These are phyloP conservation scores for Acephala macrosclerotiorum DNA, from an alignment of 2,329 filamentous ascomycete genomes.

Conservation along the genomic window DNA sequence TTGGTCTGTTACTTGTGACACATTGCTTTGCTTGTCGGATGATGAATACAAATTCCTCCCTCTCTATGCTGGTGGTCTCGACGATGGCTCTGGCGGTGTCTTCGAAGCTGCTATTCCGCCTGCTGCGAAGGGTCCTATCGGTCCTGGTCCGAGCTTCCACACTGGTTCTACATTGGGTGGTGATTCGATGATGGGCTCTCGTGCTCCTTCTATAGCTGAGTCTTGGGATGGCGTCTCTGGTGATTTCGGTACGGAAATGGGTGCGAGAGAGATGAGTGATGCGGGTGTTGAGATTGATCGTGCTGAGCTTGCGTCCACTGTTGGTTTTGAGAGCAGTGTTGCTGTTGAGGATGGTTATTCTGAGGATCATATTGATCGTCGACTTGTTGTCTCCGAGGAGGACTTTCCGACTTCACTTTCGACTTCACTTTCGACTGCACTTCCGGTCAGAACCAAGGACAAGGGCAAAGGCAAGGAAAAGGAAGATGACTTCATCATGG, in stretches of 20 bases:
- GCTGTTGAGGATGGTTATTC: conserved; percentile 31
- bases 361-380: conserved; percentile 24
- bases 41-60: conserved; percentile 69
- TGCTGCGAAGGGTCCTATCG: conserved; percentile 43
- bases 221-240: neutral
- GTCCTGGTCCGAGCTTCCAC: conserved; percentile 44
- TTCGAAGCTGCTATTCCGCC: conserved; percentile 49
- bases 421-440: neutral
- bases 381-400: conserved; percentile 17
- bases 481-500: neutral
- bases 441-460: conserved; percentile 11
- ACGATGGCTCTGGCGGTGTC: conserved; percentile 58
- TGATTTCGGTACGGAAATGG: conserved; percentile 16
- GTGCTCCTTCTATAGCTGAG: neutral
- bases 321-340: conserved; percentile 21
- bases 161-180: conserved; percentile 41
- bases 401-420: conserved; percentile 17
- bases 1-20: conserved; percentile 43
- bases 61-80: conserved; percentile 67
- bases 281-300: conserved; percentile 8
- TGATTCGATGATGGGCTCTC: neutral
- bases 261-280: conserved; percentile 11
- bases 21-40: conserved; percentile 59
- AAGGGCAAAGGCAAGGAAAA: conserved; percentile 5
- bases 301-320: neutral